Conservation (phyloP, 352 stramenopile genomes). For the Phytophthora podocarpi region DNA sequence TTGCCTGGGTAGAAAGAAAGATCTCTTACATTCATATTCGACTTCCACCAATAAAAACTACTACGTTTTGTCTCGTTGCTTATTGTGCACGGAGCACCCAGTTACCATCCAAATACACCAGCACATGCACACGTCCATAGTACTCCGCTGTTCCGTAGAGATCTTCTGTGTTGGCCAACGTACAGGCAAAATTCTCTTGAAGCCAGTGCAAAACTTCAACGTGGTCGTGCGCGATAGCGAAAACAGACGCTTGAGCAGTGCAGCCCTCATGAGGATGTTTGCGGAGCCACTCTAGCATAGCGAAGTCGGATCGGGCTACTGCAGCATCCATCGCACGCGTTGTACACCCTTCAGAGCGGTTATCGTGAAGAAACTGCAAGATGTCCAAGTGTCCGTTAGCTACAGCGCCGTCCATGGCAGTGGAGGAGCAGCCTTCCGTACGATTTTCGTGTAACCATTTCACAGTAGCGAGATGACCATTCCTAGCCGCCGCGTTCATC, state of each 20-base stretch:
- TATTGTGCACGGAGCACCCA: constrained; percentile 3
- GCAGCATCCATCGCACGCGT: constrained; percentile 18
- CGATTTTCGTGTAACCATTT: constrained; percentile 50
- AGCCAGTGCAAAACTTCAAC: constrained; percentile 34
- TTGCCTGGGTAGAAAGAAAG: too few relatives aligned
- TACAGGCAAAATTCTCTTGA: constrained; percentile 14
- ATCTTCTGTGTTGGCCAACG: constrained; percentile 2
- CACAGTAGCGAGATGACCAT: constrained; percentile 56
- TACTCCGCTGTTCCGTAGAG: constrained; percentile 23
- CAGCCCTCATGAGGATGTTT: not conserved
- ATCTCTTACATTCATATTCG: too few relatives aligned
- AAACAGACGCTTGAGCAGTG: constrained; percentile 23
- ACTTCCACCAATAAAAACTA: constrained; percentile 12
- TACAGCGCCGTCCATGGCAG: constrained; percentile 25
- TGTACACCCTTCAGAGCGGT: constrained; percentile 22
- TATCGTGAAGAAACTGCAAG: constrained; percentile 30
- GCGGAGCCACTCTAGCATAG: constrained; percentile 31
- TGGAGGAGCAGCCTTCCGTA: constrained; percentile 23
- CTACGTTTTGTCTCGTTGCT: too few relatives aligned
- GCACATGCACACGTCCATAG: constrained; percentile 27
- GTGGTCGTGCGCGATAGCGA: constrained; percentile 28
- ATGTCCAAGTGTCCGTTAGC: constrained; percentile 26
- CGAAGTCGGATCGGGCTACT: constrained; percentile 14
- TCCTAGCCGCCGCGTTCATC: constrained; percentile 57
- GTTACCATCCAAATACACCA: constrained; percentile 14